These are phyloP conservation scores for Medicago truncatula DNA, from an alignment of 306 rosid genomes.

Conservation along the genomic window MtrunA17r5.0-ANR NC_053045.1:47635501-47636000, in stretches of 20 bases:
- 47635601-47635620: not conserved
- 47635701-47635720: slow-evolving; percentile 13
- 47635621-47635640: too few species aligned
- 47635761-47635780: slow-evolving; percentile 15
- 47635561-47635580: not conserved
- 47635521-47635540: not conserved
- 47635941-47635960: too few species aligned
- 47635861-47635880: not conserved
- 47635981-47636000: slow-evolving; percentile 86
- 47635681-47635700: too few species aligned
- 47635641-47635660: too few species aligned
- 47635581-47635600: not conserved
- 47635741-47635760: not conserved
- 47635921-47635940: too few species aligned
- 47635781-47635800: slow-evolving; percentile 19
- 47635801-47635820: slow-evolving; percentile 13
- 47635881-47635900: too few species aligned
- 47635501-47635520: not conserved
- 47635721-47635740: slow-evolving; percentile 7
- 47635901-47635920: too few species aligned
- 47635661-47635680: too few species aligned
- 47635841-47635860: not conserved
- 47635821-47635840: not conserved
- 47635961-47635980: slow-evolving; percentile 38
- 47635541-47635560: not conserved